These are phyloP conservation scores for Isabelozyma gotoi DNA, from an alignment of 805 yeast genomes.

Conservation along the genomic window DNA sequence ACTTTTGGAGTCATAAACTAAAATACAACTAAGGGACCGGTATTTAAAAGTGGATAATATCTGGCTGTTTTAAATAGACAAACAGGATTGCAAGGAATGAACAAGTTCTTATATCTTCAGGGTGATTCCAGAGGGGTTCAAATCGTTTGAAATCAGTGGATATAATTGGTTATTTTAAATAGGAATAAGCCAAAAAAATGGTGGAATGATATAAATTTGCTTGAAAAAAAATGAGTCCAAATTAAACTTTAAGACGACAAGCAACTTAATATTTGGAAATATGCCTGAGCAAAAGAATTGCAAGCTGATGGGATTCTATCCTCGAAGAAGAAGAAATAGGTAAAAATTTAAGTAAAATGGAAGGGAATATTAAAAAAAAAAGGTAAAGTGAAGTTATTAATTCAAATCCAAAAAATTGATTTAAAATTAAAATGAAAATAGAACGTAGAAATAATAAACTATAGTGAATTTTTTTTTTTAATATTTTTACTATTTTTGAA, in stretches of 20 bases:
- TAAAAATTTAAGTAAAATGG: background rate
- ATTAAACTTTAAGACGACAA: background rate
- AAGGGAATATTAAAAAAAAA: background rate
- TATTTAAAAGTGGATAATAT: too few species aligned
- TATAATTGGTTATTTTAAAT: background rate
- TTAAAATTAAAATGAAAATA: background rate
- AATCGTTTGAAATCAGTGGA: background rate
- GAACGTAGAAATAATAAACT: background rate
- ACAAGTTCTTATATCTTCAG: background rate
- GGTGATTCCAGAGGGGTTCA: background rate
- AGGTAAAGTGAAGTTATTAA: background rate
- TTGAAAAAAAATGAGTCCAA: background rate
- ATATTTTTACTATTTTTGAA: too few species aligned
- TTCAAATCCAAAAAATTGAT: background rate
- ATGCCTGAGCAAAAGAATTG: background rate
- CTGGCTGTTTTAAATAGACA: too few species aligned
- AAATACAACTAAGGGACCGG: too few species aligned
- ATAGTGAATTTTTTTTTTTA: background rate
- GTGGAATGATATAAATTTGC: background rate
- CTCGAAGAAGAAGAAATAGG: background rate
- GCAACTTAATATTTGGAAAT: background rate
- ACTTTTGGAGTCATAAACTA: background rate
- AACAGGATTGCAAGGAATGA: too few species aligned
- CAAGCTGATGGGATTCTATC: background rate
- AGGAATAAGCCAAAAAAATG: background rate